Conservation (phyloP, 2,329 filamentous ascomycete species). For the Dendryphion nanum region DNA sequence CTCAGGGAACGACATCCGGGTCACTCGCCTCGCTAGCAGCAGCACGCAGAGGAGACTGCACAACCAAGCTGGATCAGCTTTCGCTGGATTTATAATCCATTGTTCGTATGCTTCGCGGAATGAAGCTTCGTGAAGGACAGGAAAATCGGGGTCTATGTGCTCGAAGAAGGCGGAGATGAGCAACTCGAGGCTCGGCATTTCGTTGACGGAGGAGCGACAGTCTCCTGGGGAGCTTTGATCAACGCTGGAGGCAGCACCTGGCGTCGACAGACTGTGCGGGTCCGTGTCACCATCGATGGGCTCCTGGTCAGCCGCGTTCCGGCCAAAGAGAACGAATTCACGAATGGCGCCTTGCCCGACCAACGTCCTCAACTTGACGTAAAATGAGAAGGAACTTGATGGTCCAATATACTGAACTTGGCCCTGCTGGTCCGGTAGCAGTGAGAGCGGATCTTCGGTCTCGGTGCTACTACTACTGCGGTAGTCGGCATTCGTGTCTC, state of each 20-base stretch:
- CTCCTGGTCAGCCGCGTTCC: slow-evolving; percentile 37
- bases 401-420: slow-evolving; percentile 47
- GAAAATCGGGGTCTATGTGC: slow-evolving; percentile 43
- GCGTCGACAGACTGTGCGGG: slow-evolving; percentile 17
- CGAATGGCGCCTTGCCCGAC: slow-evolving; percentile 32
- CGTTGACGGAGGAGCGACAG: slow-evolving; percentile 12
- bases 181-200: slow-evolving; percentile 26
- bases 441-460: slow-evolving; percentile 35
- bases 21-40: slow-evolving; percentile 39
- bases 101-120: slow-evolving; percentile 43
- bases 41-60: slow-evolving; percentile 44
- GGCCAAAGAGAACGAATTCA: slow-evolving; percentile 43
- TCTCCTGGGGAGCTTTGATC: slow-evolving; percentile 22
- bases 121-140: slow-evolving; percentile 44
- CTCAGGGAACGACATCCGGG: slow-evolving; percentile 30
- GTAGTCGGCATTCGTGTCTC: slow-evolving; percentile 14
- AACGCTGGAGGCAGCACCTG: slow-evolving; percentile 17
- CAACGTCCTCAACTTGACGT: slow-evolving; percentile 41
- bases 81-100: slow-evolving; percentile 29
- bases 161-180: slow-evolving; percentile 44
- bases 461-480: slow-evolving; percentile 19
- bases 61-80: slow-evolving; percentile 42
- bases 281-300: slow-evolving; percentile 18
- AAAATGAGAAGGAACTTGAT: slow-evolving; percentile 44
- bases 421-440: slow-evolving; percentile 45